Conservation (phyloP, 305 asterid species). For the Fraxinus sp. region DNA sequence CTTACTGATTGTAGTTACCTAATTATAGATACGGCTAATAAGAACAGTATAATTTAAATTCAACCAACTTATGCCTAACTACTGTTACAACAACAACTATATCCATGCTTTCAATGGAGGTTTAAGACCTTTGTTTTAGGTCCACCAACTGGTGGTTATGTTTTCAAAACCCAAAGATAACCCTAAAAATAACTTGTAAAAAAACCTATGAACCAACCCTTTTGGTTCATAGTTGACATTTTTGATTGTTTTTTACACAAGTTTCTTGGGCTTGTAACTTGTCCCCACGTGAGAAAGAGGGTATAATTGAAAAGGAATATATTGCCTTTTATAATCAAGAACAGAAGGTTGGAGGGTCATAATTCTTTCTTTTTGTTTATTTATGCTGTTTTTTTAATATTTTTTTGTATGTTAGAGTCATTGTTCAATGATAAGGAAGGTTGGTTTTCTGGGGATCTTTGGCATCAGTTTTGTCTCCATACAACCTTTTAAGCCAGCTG, state of each 20-base stretch:
- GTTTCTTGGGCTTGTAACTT: conserved; percentile 37
- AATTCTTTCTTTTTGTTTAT: conserved; percentile 39
- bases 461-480: conserved; percentile 57
- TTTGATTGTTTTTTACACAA: conserved; percentile 19
- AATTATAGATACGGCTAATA: conserved; percentile 4
- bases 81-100: conserved; percentile 33
- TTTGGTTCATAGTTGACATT: conserved; percentile 22
- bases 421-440: conserved; percentile 76
- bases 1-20: background rate
- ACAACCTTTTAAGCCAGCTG: conserved; percentile 40
- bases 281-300: conserved; percentile 72
- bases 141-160: conserved; percentile 85
- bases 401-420: conserved; percentile 52
- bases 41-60: conserved; percentile 15
- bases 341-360: conserved; percentile 41
- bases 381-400: conserved; percentile 31
- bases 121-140: conserved; percentile 48
- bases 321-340: conserved; percentile 26
- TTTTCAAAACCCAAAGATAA: conserved; percentile 41
- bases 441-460: conserved; percentile 50
- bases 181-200: conserved; percentile 28
- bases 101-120: conserved; percentile 26
- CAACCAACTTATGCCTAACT: conserved; percentile 36
- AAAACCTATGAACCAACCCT: conserved; percentile 34
- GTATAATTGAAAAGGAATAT: conserved; percentile 42